Conservation (phyloP, 2,329 filamentous ascomycete genomes). For the Nigrograna mackinnonii region DNA sequence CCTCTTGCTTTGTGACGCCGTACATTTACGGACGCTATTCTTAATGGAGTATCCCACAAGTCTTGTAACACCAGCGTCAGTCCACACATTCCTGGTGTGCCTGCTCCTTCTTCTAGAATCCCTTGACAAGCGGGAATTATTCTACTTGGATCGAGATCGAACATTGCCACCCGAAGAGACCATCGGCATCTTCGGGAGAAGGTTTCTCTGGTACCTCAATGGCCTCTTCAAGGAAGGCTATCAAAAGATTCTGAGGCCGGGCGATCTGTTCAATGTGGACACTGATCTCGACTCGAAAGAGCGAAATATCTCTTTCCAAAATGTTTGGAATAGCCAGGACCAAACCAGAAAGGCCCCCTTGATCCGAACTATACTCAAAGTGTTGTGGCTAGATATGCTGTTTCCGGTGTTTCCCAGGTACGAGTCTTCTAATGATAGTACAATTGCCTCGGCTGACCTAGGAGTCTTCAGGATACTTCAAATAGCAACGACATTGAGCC, state of each 20-base stretch:
- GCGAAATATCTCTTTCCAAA: conserved; percentile 14
- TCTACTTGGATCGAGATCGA: conserved; percentile 17
- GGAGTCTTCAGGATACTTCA: too few relatives aligned
- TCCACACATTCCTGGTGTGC: conserved; percentile 21
- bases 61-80: conserved; percentile 13
- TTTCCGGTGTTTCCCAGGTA: too few relatives aligned
- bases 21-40: too few relatives aligned
- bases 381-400: too few relatives aligned
- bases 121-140: conserved; percentile 24
- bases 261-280: conserved; percentile 25
- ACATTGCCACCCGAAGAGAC: conserved; percentile 38
- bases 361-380: conserved; percentile 14
- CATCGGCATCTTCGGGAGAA: conserved; percentile 38
- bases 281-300: conserved; percentile 24
- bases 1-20: too few relatives aligned
- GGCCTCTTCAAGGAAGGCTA: conserved; percentile 32
- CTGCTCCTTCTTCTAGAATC: conserved; percentile 29
- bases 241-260: conserved; percentile 23
- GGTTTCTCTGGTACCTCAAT: conserved; percentile 42
- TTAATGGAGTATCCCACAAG: too few relatives aligned
- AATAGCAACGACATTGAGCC: too few relatives aligned
- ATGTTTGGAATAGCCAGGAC: conserved; percentile 16
- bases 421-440: too few relatives aligned
- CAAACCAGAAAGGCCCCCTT: conserved; percentile 9
- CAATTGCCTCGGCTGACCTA: too few relatives aligned